A percentile compares a stretch with the other conserved stretches of the same genome.
Conservation (phyloP, 208 protist genomes). For the Leishmania guyanensis region DNA sequence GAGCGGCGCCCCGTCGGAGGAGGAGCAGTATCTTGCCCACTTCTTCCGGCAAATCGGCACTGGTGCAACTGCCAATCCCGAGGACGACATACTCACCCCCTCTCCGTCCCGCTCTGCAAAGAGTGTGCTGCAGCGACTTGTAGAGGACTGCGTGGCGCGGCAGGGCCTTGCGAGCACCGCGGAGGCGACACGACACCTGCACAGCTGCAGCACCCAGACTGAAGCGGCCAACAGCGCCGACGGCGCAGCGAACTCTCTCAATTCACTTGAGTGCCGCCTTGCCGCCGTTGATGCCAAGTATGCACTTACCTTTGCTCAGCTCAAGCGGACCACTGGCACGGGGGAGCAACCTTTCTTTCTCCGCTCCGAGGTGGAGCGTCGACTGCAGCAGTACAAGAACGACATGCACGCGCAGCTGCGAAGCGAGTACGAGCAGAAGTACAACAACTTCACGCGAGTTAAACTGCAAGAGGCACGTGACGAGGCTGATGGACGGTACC, state of each 20-base stretch:
- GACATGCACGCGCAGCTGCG: constrained; percentile 78
- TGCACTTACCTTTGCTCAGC: constrained; percentile 72
- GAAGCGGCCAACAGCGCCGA: constrained; percentile 30
- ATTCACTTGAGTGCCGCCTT: constrained; percentile 80
- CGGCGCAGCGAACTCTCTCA: constrained; percentile 37
- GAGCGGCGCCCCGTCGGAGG: constrained; percentile 36
- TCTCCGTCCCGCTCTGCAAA: constrained; percentile 21
- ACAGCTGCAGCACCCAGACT: constrained; percentile 65
- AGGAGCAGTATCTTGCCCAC: constrained; percentile 50
- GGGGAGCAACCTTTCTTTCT: constrained; percentile 52
- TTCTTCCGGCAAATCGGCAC: constrained; percentile 35
- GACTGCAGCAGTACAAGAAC: constrained; percentile 66
- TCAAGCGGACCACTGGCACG: constrained; percentile 30
- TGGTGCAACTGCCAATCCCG: constrained; percentile 3
- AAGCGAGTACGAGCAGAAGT: constrained; percentile 72
- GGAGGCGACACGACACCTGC: constrained; percentile 24
- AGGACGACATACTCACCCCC: constrained; percentile 30
- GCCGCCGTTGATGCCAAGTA: constrained; percentile 89
- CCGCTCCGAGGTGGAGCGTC: constrained; percentile 74
- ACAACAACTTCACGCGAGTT: constrained; percentile 62
- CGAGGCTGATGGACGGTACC: constrained; percentile 57
- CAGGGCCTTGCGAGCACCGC: constrained; percentile 10
- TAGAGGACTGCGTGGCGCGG: constrained; percentile 28
- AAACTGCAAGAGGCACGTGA: constrained; percentile 61
- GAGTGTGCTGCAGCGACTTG: constrained; percentile 70